Base-by-base conservation (phyloP, 164 flowering plant species). In the Vitis riparia region DNA sequence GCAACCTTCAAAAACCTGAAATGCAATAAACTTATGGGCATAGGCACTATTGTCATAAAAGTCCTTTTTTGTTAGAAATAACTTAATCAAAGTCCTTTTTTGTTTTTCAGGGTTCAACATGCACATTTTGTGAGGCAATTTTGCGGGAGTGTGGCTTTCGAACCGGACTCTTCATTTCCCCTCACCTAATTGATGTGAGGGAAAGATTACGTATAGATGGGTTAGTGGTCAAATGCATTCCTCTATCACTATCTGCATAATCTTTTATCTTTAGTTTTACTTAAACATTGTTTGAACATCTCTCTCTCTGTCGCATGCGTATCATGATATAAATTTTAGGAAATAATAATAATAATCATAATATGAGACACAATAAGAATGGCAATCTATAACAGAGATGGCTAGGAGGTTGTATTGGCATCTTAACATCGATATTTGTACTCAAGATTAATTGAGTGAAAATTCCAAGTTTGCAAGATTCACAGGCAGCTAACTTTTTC, bases 141-240 rank as follows among this genome's bases (percentile, higher is more conserved):
- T 75, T 94, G 68, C 86, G 97, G 27, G 86, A 88, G 53, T 86
- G 91, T 87, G 98, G 98, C 47, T 85, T 94, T 67, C 86, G 80
- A 60, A 92, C 98, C 65, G 98, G 98, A 77, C 84, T 94, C 2
- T 92, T 94, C 75, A 94, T 90, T 12, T 94, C 98, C 23, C 98
- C 98, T 47, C 98, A 94, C 80, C 79, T 94, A 14, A 87, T 94
- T 78, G 98, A 94, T 77, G 94, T 94, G 74, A 84, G 94, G 73
- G 98, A 94, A 76, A 82, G 97, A 81, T 86, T 87, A 62, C 92
- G 92, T 11, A 67, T 94, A 62, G 68, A 91, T 75, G 98, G 97
- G 98, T 94, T 16, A 77, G 93, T 78, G 53, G 63, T 69, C 12
- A 44, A 67, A 60, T 51, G 55, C 53, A 15, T 57, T 37, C 51